These are phyloP conservation scores for Neoboletus subvelutipes DNA, from an alignment of 768 basidiomycete species.

Conservation along the genomic window DNA sequence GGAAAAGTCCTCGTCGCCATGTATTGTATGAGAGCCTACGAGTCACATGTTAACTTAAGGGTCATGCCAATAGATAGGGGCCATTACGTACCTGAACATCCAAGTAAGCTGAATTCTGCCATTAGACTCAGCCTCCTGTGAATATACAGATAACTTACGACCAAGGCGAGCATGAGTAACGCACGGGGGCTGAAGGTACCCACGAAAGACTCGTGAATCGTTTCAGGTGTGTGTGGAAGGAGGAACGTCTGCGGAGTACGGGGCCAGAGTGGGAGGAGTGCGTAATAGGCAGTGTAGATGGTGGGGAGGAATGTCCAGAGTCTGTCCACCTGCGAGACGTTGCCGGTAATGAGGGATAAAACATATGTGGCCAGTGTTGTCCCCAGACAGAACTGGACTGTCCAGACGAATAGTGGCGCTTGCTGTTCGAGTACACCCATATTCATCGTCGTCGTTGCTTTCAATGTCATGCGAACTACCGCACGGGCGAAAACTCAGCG, in stretches of 20 bases:
- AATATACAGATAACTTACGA: slow-evolving; percentile 39
- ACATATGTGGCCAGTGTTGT: slow-evolving; percentile 52
- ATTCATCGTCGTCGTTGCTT: background rate
- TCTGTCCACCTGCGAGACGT: slow-evolving; percentile 87
- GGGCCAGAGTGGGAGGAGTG: slow-evolving; percentile 67
- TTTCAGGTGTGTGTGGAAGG: slow-evolving; percentile 56
- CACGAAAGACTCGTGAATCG: slow-evolving; percentile 33
- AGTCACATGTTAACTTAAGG: slow-evolving; percentile 24
- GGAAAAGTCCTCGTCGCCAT: slow-evolving; percentile 78
- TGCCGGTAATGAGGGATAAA: slow-evolving; percentile 65
- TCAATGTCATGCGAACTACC: too few relatives aligned
- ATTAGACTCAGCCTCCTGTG: background rate
- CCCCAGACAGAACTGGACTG: slow-evolving; percentile 57
- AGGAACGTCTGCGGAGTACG: slow-evolving; percentile 37
- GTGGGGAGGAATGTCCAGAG: slow-evolving; percentile 78
- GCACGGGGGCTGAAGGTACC: slow-evolving; percentile 69
- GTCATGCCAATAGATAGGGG: slow-evolving; percentile 11
- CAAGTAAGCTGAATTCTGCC: slow-evolving; percentile 41
- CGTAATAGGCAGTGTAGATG: slow-evolving; percentile 80
- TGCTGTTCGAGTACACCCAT: slow-evolving; percentile 18
- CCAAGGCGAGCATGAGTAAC: slow-evolving; percentile 68
- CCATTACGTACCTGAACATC: slow-evolving; percentile 54
- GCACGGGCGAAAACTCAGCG: too few relatives aligned
- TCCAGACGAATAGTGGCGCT: slow-evolving; percentile 52
- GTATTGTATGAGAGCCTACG: slow-evolving; percentile 75